phyloP scores from a whole-genome alignment of 345 rosid genomes.

The Rubroshorea leprosula region DNA sequence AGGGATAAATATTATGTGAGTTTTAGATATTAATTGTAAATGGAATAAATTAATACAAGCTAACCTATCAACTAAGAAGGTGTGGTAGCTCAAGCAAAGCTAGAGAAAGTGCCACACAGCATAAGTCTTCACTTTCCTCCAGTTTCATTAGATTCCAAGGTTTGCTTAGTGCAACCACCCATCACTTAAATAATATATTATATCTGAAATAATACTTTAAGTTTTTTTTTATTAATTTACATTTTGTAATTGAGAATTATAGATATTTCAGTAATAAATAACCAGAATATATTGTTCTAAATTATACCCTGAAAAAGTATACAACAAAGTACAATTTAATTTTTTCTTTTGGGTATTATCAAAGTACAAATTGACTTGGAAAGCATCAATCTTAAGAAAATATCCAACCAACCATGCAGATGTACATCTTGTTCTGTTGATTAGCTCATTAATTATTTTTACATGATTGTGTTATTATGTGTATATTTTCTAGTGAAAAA shows the following conservation, averaged over 20 bases:
- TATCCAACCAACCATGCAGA: no score
- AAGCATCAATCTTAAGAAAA: no score
- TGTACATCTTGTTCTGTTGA: no score
- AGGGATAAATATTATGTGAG: no score
- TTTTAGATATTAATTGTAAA: neutral
- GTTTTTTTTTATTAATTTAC: neutral
- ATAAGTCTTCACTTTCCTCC: conserved; percentile 13
- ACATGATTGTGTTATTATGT: no score
- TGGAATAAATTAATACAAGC: neutral
- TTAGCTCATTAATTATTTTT: no score
- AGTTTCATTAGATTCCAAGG: neutral
- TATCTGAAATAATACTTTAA: neutral
- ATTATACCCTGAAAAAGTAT: no score
- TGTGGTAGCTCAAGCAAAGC: conserved; percentile 9
- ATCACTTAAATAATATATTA: conserved; percentile 3
- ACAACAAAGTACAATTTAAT: no score
- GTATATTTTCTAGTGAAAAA: no score
- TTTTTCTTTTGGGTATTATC: no score
- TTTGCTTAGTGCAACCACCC: conserved; percentile 10
- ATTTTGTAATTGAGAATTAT: neutral
- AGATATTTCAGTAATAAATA: neutral
- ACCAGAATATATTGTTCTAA: neutral
- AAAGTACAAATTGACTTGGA: no score
- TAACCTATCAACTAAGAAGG: conserved; percentile 4
- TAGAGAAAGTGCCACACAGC: conserved; percentile 6